Percentiles rank a stretch among this genome's conserved stretches.
Conservation (phyloP, 768 basidiomycete species). For the Pulveroboletus sp. region DNA sequence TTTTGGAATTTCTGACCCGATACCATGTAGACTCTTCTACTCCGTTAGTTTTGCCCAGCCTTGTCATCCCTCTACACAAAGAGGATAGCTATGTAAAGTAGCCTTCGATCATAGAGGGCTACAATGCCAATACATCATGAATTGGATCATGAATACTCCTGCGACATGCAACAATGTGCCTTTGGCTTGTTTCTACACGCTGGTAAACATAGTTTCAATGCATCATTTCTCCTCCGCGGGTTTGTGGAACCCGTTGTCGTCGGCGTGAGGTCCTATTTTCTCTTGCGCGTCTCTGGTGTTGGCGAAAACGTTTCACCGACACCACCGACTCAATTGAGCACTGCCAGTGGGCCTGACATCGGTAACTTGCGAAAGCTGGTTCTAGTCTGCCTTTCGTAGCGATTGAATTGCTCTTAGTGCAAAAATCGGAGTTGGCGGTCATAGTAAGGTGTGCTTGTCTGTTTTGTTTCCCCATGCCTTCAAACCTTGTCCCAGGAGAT, state of each 20-base stretch:
- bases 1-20: neutral
- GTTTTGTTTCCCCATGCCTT: conserved; percentile 4
- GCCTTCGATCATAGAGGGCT: conserved; percentile 13
- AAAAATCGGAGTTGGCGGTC: conserved; percentile 21
- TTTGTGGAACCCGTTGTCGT: neutral
- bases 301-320: neutral
- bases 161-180: conserved; percentile 4
- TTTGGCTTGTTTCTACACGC: conserved; percentile 10
- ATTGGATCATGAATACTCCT: conserved; percentile 12
- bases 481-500: conserved; percentile 21
- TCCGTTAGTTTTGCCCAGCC: conserved; percentile 2
- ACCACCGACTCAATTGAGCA: neutral
- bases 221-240: neutral
- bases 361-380: conserved; percentile 11
- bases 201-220: conserved; percentile 12
- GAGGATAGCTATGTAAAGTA: conserved; percentile 22
- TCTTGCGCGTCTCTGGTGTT: neutral
- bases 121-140: conserved; percentile 14
- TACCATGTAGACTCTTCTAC: conserved; percentile 1
- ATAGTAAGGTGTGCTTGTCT: conserved; percentile 21
- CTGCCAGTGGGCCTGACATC: conserved; percentile 9
- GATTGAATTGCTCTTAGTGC: conserved; percentile 25
- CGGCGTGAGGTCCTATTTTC: neutral
- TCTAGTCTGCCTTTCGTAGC: conserved; percentile 14
- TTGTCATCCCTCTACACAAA: conserved; percentile 9